These are phyloP conservation scores for Phaseolus lunatus DNA, from an alignment of 306 rosid genomes.

Conservation along the genomic window DNA sequence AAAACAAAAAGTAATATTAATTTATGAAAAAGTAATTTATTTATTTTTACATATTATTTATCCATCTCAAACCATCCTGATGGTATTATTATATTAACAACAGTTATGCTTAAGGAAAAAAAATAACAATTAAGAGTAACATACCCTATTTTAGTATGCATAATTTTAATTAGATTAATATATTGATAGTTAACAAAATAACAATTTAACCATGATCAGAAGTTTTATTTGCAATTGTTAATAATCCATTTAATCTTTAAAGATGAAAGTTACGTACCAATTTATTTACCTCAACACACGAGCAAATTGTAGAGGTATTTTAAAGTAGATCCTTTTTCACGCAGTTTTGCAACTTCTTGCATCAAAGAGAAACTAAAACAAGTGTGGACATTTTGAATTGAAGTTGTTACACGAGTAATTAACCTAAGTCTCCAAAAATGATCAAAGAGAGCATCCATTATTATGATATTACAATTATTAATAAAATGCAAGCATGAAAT, in stretches of 20 bases:
- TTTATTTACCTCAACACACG: constrained; percentile 62
- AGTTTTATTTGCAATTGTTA: constrained; percentile 3
- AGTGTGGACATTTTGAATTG: constrained; percentile 30
- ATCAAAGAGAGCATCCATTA: constrained; percentile 24
- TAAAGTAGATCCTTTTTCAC: constrained; percentile 55
- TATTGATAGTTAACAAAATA: too few relatives aligned
- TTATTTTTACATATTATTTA: too few relatives aligned
- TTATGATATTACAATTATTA: constrained; percentile 34
- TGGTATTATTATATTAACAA: constrained; percentile 35
- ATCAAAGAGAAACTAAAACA: constrained; percentile 74
- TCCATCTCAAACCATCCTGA: constrained; percentile 79
- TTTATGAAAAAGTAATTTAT: too few relatives aligned
- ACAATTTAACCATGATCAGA: not conserved
- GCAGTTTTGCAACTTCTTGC: constrained; percentile 70
- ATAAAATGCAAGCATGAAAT: constrained; percentile 22
- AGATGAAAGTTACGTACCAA: not conserved
- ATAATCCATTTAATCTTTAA: constrained; percentile 12
- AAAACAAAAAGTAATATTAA: too few relatives aligned
- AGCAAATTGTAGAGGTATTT: constrained; percentile 64
- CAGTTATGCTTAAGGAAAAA: constrained; percentile 2
- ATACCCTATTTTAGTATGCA: not conserved
- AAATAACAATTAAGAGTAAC: not conserved
- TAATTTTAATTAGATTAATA: constrained; percentile 3
- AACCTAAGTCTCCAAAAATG: constrained; percentile 21
- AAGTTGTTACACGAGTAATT: constrained; percentile 12